Evolutionary conservation across 2,329 filamentous ascomycete species (phyloP), one percentile per base, ranked within the genome.

Genomic region (Sarocladium oryzae): DNA sequence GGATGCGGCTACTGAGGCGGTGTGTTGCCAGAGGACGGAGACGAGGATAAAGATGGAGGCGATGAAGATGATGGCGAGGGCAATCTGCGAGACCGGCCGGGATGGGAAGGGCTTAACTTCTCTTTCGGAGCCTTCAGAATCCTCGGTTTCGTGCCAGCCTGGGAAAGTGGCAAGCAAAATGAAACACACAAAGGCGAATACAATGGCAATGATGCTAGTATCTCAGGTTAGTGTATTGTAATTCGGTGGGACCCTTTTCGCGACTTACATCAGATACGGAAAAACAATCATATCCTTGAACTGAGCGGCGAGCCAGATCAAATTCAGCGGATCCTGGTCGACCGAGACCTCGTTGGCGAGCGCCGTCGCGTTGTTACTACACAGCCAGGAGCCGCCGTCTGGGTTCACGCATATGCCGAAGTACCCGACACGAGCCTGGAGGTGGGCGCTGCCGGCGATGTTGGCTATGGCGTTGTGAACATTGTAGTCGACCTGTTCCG

Each of bases 271-370:
- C 18, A 99, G 74, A 65, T 97, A 99, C 9, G 93, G 93, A 66
- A 99, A 99, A 40, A 99, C 92, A 66, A 99, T 93, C 71, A 91
- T 92, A 69, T 97, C 90, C 70, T 97, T 97, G 74, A 99, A 99
- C 58, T 95, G 95, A 60, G 86, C 85, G 21, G 93, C 92, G 51
- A 99, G 82, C 93, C 92, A 99, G 61, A 99, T 91, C 62, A 99
- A 74, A 69, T 99, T 99, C 63, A 99, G 76, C 35, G 93, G 93
- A 71, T 99, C 93, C 69, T 96, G 88, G 63, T 96, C 90, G 37
- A 95, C 82, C 18, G 81, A 85, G 38, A 97, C 81, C 70, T 96
- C 86, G 67, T 93, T 87, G 33, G 93, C 92, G 45, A 99, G 78
- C 2, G 90, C 85, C 2, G 92, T 96, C 18, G 93, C 93, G 69